Base-by-base conservation (phyloP, 331 rosid species). In the Quercus lobata region DNA sequence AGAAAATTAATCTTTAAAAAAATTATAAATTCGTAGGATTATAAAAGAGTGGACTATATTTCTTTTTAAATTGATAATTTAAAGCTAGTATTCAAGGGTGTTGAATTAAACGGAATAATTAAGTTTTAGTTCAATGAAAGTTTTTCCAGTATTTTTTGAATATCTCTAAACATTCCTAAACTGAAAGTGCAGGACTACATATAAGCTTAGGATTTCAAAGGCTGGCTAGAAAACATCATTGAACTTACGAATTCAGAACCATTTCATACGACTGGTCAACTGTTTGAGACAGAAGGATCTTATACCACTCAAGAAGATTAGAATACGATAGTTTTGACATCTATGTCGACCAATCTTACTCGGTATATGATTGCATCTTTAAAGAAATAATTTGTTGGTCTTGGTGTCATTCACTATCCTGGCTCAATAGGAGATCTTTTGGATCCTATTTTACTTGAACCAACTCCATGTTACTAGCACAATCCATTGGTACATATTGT, bases 141-240 rank as follows among this genome's bases (percentile, higher is more conserved):
- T 49, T 49, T 49, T 49, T 6, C 0, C 5, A 57, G 0, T 8
- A 41, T 41, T 41, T 41, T 41, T 41, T 41, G 1, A 41, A 41
- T 0, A 0, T 8, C 0, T 8, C 46, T 8, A 41, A 41, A 8
- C 3, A 41, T 41, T 8, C 1, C 46, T 41, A 41, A 41, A 41
- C 46, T 41, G 1, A 8, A 41, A 41, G 46, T 8, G 27, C 0
- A 57, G 85, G 14, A 25, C 70, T 53, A 77, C 71, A 46, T 78
- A 78, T 12, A 83, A 79, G 72, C 63, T 83, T 27, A 68, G 83
- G 58, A 69, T 69, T 55, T 78, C 86, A 78, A 83, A 83, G 9
- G 83, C 69, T 63, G 82, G 85, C 27, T 65, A 61, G 6, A 62
- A 71, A 27, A 72, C 76, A 44, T 77, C 82, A 27, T 14, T 79